A percentile compares a stretch with the other conserved stretches of the same genome.
Evolutionary conservation across 371 early-diverging fungal species (phyloP).

Genomic region (Mucor velutinosus): DNA sequence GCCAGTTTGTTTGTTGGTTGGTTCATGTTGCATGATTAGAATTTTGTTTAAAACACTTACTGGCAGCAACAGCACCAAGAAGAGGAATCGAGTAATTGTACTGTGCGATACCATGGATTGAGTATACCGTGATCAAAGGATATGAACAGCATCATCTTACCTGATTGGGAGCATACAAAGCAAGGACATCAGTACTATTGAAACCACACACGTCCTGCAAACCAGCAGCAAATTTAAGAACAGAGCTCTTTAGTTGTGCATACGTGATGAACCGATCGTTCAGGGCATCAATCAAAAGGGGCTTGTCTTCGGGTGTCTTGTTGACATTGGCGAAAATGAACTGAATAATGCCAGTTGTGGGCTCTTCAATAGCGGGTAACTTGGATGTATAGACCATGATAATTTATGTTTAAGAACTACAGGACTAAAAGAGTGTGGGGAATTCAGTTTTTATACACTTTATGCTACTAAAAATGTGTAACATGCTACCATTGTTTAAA

Average conservation of each 20-base stretch:
- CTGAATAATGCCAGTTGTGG: constrained; percentile 21
- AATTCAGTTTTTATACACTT: background rate
- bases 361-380: constrained; percentile 11
- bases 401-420: background rate
- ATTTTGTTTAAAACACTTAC: constrained; percentile 11
- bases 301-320: constrained; percentile 43
- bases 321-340: constrained; percentile 26
- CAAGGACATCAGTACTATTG: constrained; percentile 68
- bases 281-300: constrained; percentile 61
- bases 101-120: constrained; percentile 17
- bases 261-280: constrained; percentile 43
- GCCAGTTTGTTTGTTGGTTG: background rate
- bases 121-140: no score
- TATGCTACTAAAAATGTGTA: background rate
- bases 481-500: background rate
- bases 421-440: background rate
- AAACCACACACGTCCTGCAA: constrained; percentile 60
- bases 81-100: constrained; percentile 43
- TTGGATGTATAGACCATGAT: constrained; percentile 17
- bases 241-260: constrained; percentile 55
- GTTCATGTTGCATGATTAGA: background rate
- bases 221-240: constrained; percentile 72
- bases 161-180: constrained; percentile 73
- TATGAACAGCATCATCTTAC: constrained; percentile 6
- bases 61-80: constrained; percentile 42